A percentile compares a stretch with the other conserved stretches of the same genome.
Conservation (phyloP, 2,329 filamentous ascomycete species). For the Aspergillus phoenicis region DNA sequence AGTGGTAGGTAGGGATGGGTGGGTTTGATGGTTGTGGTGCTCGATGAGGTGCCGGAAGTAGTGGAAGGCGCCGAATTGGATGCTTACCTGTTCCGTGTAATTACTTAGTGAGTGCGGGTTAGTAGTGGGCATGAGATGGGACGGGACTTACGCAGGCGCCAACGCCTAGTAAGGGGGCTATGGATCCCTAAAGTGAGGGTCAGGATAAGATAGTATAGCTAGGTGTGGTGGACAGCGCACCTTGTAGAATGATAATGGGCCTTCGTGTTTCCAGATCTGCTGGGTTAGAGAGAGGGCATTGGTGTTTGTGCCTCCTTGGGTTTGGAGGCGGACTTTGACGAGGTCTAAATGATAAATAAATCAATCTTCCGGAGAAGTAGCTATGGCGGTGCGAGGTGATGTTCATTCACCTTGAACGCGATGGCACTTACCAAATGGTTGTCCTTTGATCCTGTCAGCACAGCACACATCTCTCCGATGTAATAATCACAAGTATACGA, state of each 20-base stretch:
- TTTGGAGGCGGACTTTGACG: constrained; percentile 93
- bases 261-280: constrained; percentile 81
- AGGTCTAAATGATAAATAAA: constrained; percentile 60
- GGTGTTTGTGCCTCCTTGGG: constrained; percentile 59
- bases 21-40: neutral
- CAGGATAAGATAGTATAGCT: neutral
- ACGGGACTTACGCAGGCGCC: constrained; percentile 72
- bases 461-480: neutral
- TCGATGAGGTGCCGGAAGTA: constrained; percentile 65
- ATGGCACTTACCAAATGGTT: neutral
- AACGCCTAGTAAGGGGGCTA: constrained; percentile 88
- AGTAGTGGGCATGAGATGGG: neutral
- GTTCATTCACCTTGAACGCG: fast-evolving
- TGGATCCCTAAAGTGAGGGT: constrained; percentile 65
- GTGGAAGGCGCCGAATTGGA: constrained; percentile 95
- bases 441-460: neutral
- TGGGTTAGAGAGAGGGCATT: constrained; percentile 74
- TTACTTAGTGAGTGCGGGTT: neutral
- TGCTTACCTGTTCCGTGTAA: constrained; percentile 67
- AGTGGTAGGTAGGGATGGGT: constrained; percentile 32
- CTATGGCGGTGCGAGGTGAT: no score
- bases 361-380: no score
- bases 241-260: constrained; percentile 85
- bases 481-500: neutral
- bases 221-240: neutral